Evolutionary conservation across 352 stramenopile genomes (phyloP).

Genomic region (Phytophthora meadii): DNA sequence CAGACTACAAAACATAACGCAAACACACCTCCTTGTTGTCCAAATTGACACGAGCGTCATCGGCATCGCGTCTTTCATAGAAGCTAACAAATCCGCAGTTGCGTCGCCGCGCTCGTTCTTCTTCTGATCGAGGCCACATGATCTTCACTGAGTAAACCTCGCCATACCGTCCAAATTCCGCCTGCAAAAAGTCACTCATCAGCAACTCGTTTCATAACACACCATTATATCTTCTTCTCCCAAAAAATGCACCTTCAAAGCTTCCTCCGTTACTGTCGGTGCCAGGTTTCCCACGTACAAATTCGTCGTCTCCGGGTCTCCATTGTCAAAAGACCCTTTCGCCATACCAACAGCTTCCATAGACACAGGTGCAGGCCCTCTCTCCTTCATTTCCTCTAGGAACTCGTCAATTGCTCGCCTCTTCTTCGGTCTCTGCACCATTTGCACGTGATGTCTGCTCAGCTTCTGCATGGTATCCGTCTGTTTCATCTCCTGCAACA

Average conservation of each 20-base stretch:
- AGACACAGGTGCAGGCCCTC: conserved; percentile 33
- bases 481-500: conserved; percentile 79
- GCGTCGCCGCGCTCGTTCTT: conserved; percentile 89
- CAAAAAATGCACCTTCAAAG: conserved; percentile 58
- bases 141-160: conserved; percentile 97
- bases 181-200: conserved; percentile 26
- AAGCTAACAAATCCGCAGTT: conserved; percentile 98
- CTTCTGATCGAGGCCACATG: conserved; percentile 97
- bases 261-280: conserved; percentile 93
- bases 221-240: not conserved
- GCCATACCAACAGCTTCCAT: conserved; percentile 22
- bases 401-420: conserved; percentile 88
- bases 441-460: conserved; percentile 19
- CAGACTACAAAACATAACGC: not conserved
- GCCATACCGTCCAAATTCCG: conserved; percentile 91
- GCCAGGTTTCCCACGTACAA: conserved; percentile 95
- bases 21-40: conserved; percentile 74
- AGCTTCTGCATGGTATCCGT: conserved; percentile 42
- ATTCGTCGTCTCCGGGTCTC: conserved; percentile 92
- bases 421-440: conserved; percentile 44
- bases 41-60: conserved; percentile 76
- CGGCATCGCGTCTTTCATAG: conserved; percentile 79
- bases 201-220: not conserved
- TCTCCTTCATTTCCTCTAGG: conserved; percentile 90
- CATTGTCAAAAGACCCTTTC: conserved; percentile 87